Percentiles rank a stretch among this genome's conserved stretches.
Evolutionary conservation across 2,329 filamentous ascomycete genomes (phyloP).

Genomic region (Simplicillium aogashimaense): DNA sequence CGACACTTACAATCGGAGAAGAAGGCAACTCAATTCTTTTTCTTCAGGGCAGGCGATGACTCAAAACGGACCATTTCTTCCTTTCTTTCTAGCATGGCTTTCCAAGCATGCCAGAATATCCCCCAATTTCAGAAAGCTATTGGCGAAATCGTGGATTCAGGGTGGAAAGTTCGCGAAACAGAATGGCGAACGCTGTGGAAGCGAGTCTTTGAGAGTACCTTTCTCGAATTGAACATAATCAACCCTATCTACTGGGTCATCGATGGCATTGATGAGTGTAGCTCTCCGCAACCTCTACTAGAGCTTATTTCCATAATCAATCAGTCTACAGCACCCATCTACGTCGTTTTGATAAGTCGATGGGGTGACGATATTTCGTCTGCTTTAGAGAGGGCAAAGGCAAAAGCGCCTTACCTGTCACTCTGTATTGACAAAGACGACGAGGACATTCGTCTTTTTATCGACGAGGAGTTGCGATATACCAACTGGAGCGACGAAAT

Average conservation of each 20-base stretch:
- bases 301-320: too few species aligned
- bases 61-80: slow-evolving; percentile 9
- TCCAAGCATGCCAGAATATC: slow-evolving; percentile 11
- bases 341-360: slow-evolving; percentile 2
- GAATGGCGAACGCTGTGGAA: slow-evolving; percentile 15
- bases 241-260: too few species aligned
- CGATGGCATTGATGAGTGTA: too few species aligned
- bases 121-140: slow-evolving; percentile 11
- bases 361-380: slow-evolving; percentile 9
- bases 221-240: slow-evolving; percentile 14
- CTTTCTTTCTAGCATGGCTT: slow-evolving; percentile 15
- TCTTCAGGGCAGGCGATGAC: too few species aligned
- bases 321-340: slow-evolving; percentile 3
- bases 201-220: slow-evolving; percentile 15
- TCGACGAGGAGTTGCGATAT: not conserved
- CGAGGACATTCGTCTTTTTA: not conserved
- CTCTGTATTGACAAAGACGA: not conserved
- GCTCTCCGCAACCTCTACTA: too few species aligned
- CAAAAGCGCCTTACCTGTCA: not conserved
- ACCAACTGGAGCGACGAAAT: not conserved
- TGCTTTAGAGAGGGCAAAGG: slow-evolving; percentile 1
- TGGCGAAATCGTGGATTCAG: too few species aligned
- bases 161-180: too few species aligned
- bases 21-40: too few species aligned
- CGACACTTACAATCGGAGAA: slow-evolving; percentile 11